A percentile compares a stretch with the other conserved stretches of the same genome.
Evolutionary conservation across 2,329 filamentous ascomycete species (phyloP).

Genomic region (Monilinia vaccinii-corymbosi): DNA sequence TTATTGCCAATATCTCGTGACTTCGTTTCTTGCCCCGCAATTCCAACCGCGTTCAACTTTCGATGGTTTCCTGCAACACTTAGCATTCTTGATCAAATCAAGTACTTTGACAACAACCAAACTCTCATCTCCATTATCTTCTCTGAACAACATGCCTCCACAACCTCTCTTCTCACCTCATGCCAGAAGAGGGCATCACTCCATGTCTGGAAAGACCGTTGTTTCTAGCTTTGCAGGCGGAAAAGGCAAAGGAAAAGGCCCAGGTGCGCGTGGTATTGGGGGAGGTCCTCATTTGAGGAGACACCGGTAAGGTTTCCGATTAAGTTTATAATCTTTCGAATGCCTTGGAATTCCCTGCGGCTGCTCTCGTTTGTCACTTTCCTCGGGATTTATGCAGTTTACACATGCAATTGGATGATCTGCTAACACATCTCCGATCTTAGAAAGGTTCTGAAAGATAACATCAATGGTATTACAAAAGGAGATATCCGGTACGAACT

Average conservation of each 20-base stretch:
- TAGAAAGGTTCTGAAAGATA: slow-evolving; percentile 42
- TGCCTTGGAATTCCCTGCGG: neutral
- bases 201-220: neutral
- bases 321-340: neutral
- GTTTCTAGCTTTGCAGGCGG: neutral
- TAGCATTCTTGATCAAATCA: neutral
- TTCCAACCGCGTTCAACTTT: neutral
- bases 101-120: neutral
- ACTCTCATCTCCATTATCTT: neutral
- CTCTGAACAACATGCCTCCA: neutral
- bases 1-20: neutral
- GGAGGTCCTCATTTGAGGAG: slow-evolving; percentile 9
- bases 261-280: slow-evolving; percentile 9
- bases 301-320: slow-evolving; percentile 1
- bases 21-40: neutral
- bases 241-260: slow-evolving; percentile 14
- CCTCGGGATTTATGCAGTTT: neutral
- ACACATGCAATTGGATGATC: neutral
- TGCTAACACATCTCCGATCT: neutral
- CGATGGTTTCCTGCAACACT: neutral
- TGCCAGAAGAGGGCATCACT: neutral
- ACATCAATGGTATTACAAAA: slow-evolving; percentile 44
- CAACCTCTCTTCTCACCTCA: neutral
- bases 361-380: neutral
- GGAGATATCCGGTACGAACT: slow-evolving; percentile 41